phyloP scores from a whole-genome alignment of 164 flowering plant genomes.

The Hamamelis virginiana region DNA sequence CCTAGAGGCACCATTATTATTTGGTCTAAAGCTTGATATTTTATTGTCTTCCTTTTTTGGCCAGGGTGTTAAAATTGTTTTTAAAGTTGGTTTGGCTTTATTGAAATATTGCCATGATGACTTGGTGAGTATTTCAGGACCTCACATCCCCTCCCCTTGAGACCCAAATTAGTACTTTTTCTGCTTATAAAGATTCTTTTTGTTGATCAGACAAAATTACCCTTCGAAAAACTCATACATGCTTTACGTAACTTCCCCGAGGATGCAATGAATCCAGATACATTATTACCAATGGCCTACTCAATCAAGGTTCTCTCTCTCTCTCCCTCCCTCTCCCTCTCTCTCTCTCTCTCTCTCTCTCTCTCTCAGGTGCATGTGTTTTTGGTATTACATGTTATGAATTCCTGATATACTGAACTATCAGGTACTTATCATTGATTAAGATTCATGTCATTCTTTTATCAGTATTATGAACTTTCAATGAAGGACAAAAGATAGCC shows the following conservation, averaged over 20 bases:
- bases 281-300: conserved; percentile 87
- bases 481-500: too few relatives aligned
- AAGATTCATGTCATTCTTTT: too few relatives aligned
- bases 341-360: neutral
- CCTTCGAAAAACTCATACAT: conserved; percentile 90
- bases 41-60: conserved; percentile 1
- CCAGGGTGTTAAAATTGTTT: conserved; percentile 92
- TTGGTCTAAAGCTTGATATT: neutral
- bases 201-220: conserved; percentile 62
- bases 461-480: too few relatives aligned
- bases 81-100: conserved; percentile 93
- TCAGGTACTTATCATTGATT: too few relatives aligned
- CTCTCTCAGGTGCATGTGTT: neutral
- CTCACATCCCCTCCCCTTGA: conserved; percentile 1
- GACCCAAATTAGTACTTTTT: neutral
- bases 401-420: too few relatives aligned
- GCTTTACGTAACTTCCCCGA: conserved; percentile 91
- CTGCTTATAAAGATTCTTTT: conserved; percentile 9
- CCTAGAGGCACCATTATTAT: neutral
- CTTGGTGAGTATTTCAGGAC: conserved; percentile 50
- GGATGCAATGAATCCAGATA: conserved; percentile 94
- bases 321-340: conserved; percentile 13
- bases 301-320: conserved; percentile 64
- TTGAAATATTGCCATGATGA: conserved; percentile 87
- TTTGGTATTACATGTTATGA: neutral